A percentile compares a stretch with the other conserved stretches of the same genome.
These are phyloP conservation scores for Pseudogymnoascus sp. DNA, from an alignment of 2,329 filamentous ascomycete species.

Conservation along the genomic window DNA sequence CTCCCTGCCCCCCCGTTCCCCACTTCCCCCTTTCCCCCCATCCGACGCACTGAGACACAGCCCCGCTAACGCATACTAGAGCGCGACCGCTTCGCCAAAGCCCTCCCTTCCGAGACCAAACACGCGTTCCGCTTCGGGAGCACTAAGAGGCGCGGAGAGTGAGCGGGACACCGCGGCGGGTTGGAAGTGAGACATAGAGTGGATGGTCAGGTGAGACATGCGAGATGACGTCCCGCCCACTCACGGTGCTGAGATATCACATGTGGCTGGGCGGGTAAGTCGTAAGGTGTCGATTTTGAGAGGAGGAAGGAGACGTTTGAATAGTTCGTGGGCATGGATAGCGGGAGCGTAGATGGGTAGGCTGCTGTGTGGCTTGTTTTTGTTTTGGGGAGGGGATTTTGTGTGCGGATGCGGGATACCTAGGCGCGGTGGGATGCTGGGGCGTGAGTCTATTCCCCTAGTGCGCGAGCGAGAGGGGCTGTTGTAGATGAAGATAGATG, in stretches of 20 bases:
- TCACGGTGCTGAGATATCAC: background rate
- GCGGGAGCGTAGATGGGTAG: background rate
- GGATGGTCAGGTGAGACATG: background rate
- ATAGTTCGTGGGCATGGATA: background rate
- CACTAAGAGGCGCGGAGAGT: background rate
- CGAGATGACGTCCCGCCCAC: background rate
- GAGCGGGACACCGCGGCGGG: too few relatives aligned
- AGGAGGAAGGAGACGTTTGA: background rate
- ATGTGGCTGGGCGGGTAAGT: background rate
- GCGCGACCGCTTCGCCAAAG: constrained; percentile 9
- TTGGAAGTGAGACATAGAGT: background rate
- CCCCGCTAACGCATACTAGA: background rate
- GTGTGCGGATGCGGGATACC: background rate
- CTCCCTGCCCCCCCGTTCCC: background rate
- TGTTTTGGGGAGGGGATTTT: background rate
- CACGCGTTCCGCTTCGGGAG: constrained; percentile 3
- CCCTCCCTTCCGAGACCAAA: constrained; percentile 5
- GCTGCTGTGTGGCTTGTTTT: background rate
- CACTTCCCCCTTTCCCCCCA: background rate
- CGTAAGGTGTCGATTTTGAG: background rate
- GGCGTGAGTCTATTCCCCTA: background rate
- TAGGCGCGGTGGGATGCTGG: background rate
- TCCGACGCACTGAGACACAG: background rate
- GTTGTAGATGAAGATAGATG: background rate
- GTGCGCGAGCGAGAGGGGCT: background rate